phyloP scores from a whole-genome alignment of 75 land plant genomes.

The Cunninghamia lanceolata region DNA sequence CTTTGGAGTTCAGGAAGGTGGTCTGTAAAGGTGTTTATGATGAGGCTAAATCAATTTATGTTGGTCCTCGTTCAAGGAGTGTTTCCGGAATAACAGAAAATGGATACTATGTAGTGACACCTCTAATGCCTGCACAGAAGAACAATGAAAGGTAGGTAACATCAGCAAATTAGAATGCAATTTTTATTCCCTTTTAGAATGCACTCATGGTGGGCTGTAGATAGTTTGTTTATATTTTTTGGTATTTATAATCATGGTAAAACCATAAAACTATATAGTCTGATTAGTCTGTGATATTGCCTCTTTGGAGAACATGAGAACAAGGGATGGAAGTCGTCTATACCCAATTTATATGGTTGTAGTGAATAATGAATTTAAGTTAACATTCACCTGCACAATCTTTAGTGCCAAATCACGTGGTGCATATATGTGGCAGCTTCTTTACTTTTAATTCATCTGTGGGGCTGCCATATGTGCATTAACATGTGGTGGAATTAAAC shows the following conservation, averaged over 20 bases:
- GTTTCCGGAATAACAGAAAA: constrained; percentile 89
- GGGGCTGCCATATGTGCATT: neutral
- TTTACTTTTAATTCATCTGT: neutral
- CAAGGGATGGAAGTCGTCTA: neutral
- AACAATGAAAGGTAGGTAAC: constrained; percentile 11
- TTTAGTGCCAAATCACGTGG: neutral
- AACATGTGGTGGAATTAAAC: neutral
- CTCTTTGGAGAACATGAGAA: neutral
- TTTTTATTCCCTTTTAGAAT: neutral
- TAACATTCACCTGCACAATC: neutral
- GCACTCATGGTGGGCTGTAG: neutral
- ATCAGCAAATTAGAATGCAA: neutral
- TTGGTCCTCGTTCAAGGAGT: constrained; percentile 89
- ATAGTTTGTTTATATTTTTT: neutral
- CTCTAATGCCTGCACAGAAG: constrained; percentile 30
- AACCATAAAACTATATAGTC: neutral
- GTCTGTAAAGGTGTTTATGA: constrained; percentile 72
- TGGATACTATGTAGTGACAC: constrained; percentile 88
- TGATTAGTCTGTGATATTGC: neutral
- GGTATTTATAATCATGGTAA: neutral
- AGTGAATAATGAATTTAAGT: neutral
- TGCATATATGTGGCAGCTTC: neutral
- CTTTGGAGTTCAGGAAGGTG: constrained; percentile 81
- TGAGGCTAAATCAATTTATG: constrained; percentile 69
- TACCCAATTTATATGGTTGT: neutral